Base-by-base conservation (phyloP, 2,329 filamentous ascomycete species). In the Cytospora piceae region DNA sequence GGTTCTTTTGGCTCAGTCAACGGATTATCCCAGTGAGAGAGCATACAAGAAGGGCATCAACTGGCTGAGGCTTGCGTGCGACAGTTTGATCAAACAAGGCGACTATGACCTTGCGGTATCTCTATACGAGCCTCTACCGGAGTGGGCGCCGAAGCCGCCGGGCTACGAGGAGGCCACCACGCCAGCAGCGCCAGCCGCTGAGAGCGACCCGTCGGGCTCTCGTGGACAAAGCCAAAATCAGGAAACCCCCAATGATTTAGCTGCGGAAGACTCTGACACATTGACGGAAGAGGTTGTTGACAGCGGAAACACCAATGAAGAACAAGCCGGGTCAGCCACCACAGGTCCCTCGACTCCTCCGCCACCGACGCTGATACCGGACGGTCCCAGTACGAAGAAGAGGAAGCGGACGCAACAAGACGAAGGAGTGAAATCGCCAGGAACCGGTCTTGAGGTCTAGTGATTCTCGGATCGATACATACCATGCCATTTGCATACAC, bases 81-180 rank as follows among this genome's bases (percentile, higher is more conserved):
- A 71, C 12, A 68, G 65, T n/a, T 58, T 70, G 62, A 69, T 71
- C 29, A 58, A 62, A 32, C 62, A 64, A 15, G 70, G 69, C 5
- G 69, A 70, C 56, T 63, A 64, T 51, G 60, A 68, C 32, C 68
- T 71, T 22, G 68, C 68, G 17, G 66, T 63, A 15, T 63, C 68
- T 15, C 31, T 71, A 54, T 71, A 71, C 27, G 67, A 71, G 15
- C 34, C 56, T 20, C 52, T 68, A 15, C 70, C 70, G 7, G 60
- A 65, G 34, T 71, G 66, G 66, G 69, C 67, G 24, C 69, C 70
- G 17, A 59, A 53, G 8, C 65, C 61, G 46, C 58, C 54, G 27
- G 32, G 32, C 12, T 29, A 54, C 32, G n/a, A 14, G 11, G 59
- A 39, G 9, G 12, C 49, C 15, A 42, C 31, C 9, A 42, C n/a